Conservation (phyloP, 176 grass and related monocot species). For the Oryza meyeriana region DNA sequence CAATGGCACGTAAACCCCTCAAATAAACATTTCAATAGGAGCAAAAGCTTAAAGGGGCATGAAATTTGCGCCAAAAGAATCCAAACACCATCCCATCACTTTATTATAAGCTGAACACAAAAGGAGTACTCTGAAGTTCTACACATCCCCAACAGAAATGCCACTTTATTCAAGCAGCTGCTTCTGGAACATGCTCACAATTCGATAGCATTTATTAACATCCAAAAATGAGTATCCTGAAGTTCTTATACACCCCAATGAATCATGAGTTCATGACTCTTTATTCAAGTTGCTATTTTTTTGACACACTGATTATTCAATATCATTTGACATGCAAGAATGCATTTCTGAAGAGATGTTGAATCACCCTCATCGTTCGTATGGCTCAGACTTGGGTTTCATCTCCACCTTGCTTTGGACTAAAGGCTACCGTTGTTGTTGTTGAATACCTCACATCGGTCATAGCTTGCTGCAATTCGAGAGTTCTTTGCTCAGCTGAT, state of each 20-base stretch:
- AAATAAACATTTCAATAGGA: no score
- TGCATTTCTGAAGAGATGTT: background rate
- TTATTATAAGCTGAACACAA: background rate
- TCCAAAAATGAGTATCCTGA: background rate
- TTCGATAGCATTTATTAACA: background rate
- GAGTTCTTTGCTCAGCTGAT: slow-evolving; percentile 61
- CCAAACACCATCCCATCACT: background rate
- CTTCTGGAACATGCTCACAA: background rate
- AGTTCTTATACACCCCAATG: background rate
- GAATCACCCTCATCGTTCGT: background rate
- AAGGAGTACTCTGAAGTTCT: no score
- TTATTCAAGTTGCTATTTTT: slow-evolving; percentile 8
- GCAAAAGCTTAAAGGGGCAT: no score
- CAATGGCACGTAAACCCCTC: no score
- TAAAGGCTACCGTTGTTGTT: background rate
- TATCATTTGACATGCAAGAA: background rate
- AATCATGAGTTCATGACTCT: background rate
- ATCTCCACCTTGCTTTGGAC: background rate
- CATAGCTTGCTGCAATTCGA: slow-evolving; percentile 62
- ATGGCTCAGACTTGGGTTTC: background rate
- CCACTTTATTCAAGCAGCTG: background rate
- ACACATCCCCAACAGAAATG: no score
- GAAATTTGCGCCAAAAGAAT: background rate
- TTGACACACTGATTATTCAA: background rate
- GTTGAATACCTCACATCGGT: background rate